These are phyloP conservation scores for Globisporangium paddicum DNA, from an alignment of 352 stramenopile species.

Conservation along the genomic window DNA sequence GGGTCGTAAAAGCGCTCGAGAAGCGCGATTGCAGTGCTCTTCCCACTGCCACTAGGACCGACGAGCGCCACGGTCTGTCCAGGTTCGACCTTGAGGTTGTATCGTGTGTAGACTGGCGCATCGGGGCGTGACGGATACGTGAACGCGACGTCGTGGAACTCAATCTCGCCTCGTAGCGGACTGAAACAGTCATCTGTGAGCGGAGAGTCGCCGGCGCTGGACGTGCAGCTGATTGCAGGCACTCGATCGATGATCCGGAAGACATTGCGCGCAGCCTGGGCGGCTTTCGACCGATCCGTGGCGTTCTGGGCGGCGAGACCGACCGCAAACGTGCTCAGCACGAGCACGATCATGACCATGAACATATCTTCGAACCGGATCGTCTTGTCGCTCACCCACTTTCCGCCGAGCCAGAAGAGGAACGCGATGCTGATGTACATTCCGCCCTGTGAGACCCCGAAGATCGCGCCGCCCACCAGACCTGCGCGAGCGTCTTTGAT, in stretches of 20 bases:
- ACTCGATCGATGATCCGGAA: constrained; percentile 52
- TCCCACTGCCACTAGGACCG: constrained; percentile 49
- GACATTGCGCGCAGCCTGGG: constrained; percentile 23
- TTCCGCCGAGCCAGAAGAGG: constrained; percentile 59
- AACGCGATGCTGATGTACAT: constrained; percentile 54
- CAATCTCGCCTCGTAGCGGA: constrained; percentile 39
- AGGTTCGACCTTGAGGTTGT: constrained; percentile 33
- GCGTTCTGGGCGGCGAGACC: constrained; percentile 26
- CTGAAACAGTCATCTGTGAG: not conserved
- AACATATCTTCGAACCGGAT: constrained; percentile 41
- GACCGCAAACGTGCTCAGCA: constrained; percentile 28
- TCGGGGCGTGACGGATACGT: constrained; percentile 45
- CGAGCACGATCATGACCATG: constrained; percentile 34
- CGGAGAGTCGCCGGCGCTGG: not conserved
- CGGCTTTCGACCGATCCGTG: constrained; percentile 27
- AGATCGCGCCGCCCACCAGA: constrained; percentile 33
- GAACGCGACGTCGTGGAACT: constrained; percentile 78
- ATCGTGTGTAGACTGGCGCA: constrained; percentile 26
- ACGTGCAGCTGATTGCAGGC: constrained; percentile 12
- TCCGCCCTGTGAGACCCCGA: constrained; percentile 49
- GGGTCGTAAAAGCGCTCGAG: constrained; percentile 64
- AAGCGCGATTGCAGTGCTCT: constrained; percentile 52
- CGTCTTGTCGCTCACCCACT: constrained; percentile 34
- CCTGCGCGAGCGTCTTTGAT: constrained; percentile 27
- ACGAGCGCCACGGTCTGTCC: constrained; percentile 58